Evolutionary conservation across 495 filamentous ascomycete species (phyloP).

Genomic region (Neurospora intermedia): DNA sequence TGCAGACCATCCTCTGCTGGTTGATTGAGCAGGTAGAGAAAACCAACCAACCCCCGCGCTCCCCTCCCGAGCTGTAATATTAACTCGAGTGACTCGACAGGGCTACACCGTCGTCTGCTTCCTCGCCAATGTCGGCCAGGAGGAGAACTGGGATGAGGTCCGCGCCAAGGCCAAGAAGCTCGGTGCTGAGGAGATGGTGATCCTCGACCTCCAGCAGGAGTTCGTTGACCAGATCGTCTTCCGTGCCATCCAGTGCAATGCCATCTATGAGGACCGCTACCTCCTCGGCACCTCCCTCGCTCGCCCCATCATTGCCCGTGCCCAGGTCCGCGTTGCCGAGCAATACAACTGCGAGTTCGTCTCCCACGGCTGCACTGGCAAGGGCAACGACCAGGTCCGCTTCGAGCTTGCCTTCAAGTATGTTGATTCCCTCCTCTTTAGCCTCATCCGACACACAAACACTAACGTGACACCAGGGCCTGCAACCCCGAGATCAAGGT

Average conservation of each 20-base stretch:
- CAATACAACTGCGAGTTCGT: constrained; percentile 55
- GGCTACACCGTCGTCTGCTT: constrained; percentile 29
- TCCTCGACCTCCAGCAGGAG: constrained; percentile 59
- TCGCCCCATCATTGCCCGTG: constrained; percentile 80
- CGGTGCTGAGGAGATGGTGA: constrained; percentile 52
- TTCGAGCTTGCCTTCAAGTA: constrained; percentile 39
- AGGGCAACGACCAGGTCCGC: constrained; percentile 62
- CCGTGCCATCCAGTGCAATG: constrained; percentile 81
- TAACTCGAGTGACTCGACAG: constrained; percentile 15
- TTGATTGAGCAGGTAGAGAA: constrained; percentile 45
- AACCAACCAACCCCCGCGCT: neutral
- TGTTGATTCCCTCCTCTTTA: neutral
- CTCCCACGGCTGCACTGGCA: constrained; percentile 76
- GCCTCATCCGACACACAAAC: constrained; percentile 4
- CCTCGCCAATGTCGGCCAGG: constrained; percentile 50
- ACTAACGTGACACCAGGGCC: constrained; percentile 23
- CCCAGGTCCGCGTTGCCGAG: constrained; percentile 56
- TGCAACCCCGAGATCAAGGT: constrained; percentile 69
- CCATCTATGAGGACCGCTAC: constrained; percentile 76
- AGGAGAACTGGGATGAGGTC: constrained; percentile 37
- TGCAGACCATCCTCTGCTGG: constrained; percentile 40
- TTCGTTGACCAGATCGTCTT: constrained; percentile 83
- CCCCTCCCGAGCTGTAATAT: constrained; percentile 25
- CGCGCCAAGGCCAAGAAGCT: constrained; percentile 59
- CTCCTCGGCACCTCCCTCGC: constrained; percentile 72